Evolutionary conservation across 768 basidiomycete species (phyloP), one percentile per base, ranked within the genome.

Genomic region (Pisolithus orientalis): DNA sequence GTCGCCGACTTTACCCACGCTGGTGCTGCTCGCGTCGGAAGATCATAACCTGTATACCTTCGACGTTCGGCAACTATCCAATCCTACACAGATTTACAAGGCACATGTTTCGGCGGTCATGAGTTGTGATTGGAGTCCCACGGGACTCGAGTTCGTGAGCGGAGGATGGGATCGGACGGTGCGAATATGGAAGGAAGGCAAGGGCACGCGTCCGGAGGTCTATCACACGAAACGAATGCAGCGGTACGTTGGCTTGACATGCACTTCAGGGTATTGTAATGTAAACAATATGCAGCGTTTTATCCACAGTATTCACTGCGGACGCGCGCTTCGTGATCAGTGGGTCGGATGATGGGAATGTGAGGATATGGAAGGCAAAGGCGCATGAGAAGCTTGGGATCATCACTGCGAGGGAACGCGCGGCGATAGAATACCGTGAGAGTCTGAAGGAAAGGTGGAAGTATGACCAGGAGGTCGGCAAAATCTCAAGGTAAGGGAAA

Each of bases 141-240:
- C 94, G 0, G 96, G 96, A 10, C 76, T 86, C 32, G 94, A 94
- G 62, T 96, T 98, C 65, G 94, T 97, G 27, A 92, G 89, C 56
- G 96, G 96, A 10, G 89, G 91, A 2, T 98, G 95, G 86, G 96
- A 99, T 67, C 80, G 94, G 43, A 97, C 94, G 2, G 78, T 97
- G 43, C 76, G 94, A 53, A 80, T 98, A 67, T 99, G 95, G 95
- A 84, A 85, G 59, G 84, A 91, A 59, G 90, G 87, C 27, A 80
- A 77, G 39, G 94, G 94, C 0, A 82, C 82, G 29, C 77, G 78
- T 6, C 82, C 88, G 14, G 95, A 98, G 65, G 86, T 94, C 6
- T 99, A 98, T 64, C 95, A 98, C 68, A 95, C 94, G 14, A 98
- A 98, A 72, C 89, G 96, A 43, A 99, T 99, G 96, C 96, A 98